These are phyloP conservation scores for Tilletia indica DNA, from an alignment of 1,284 basidiomycete species.

Conservation along the genomic window DNA sequence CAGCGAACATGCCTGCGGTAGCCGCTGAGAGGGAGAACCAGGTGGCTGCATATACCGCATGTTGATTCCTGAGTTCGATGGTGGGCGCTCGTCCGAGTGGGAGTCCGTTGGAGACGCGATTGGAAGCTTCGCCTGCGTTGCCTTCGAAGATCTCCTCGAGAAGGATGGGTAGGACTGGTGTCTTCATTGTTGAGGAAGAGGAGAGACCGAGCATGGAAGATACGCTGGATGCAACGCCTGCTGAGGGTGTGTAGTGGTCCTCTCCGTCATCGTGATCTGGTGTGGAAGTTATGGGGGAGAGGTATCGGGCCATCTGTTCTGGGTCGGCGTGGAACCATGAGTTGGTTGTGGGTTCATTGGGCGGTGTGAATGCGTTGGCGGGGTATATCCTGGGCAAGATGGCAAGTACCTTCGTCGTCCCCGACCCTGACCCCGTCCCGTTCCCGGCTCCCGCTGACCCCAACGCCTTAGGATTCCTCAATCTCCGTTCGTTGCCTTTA, in stretches of 20 bases:
- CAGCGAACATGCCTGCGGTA: slow-evolving; percentile 44
- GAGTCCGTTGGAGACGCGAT: slow-evolving; percentile 69
- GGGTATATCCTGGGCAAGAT: slow-evolving; percentile 49
- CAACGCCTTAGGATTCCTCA: not conserved
- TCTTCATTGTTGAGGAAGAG: not conserved
- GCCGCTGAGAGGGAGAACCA: slow-evolving; percentile 65
- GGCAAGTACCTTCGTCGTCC: slow-evolving; percentile 19
- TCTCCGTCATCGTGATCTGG: slow-evolving; percentile 20
- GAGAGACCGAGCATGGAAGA: slow-evolving; percentile 29
- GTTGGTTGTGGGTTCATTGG: slow-evolving; percentile 76
- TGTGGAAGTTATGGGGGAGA: slow-evolving; percentile 21
- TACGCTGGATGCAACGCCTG: slow-evolving; percentile 33
- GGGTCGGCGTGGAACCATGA: slow-evolving; percentile 85
- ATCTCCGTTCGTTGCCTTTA: slow-evolving; percentile 15
- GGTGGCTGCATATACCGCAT: slow-evolving; percentile 90
- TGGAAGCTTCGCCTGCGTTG: slow-evolving; percentile 69
- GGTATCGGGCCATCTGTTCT: slow-evolving; percentile 73
- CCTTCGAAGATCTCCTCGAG: slow-evolving; percentile 62
- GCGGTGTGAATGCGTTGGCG: slow-evolving; percentile 76
- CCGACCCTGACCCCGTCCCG: slow-evolving; percentile 21
- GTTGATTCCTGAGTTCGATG: slow-evolving; percentile 88
- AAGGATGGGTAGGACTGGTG: slow-evolving; percentile 42
- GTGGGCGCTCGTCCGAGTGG: slow-evolving; percentile 81
- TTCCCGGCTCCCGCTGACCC: slow-evolving; percentile 38
- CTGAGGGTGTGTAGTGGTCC: slow-evolving; percentile 34